Conservation (phyloP, 2,329 filamentous ascomycete genomes). For the Colletotrichum ledebouriae region DNA sequence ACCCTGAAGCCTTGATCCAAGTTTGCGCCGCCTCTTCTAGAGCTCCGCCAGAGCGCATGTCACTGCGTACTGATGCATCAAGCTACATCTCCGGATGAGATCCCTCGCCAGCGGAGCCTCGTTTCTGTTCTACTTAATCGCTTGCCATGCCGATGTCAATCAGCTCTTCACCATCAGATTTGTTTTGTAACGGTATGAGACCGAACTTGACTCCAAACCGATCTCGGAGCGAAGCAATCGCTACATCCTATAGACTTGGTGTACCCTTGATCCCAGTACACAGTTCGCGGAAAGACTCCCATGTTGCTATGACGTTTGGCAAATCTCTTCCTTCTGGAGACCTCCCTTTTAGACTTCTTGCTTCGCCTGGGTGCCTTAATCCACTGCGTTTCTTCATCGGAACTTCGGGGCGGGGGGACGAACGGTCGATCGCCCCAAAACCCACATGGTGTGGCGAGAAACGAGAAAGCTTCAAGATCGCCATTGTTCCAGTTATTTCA, state of each 20-base stretch:
- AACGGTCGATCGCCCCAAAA: background rate
- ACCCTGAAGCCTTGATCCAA: constrained; percentile 3
- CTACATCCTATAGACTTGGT: background rate
- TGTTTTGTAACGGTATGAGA: constrained; percentile 1
- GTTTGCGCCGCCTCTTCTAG: background rate
- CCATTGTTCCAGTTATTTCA: background rate
- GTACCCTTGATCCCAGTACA: constrained; percentile 20
- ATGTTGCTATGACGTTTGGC: constrained; percentile 21
- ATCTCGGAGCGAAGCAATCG: background rate
- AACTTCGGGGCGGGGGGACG: constrained; percentile 11
- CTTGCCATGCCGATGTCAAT: background rate
- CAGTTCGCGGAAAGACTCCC: background rate
- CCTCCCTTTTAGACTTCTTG: background rate
- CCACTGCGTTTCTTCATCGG: constrained; percentile 19
- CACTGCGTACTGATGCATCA: constrained; percentile 21
- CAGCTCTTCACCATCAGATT: background rate
- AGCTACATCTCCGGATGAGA: constrained; percentile 19
- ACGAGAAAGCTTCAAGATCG: constrained; percentile 6
- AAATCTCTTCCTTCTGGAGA: constrained; percentile 4
- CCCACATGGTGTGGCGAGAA: constrained; percentile 5
- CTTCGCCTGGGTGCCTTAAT: constrained; percentile 6
- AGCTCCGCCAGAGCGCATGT: constrained; percentile 16
- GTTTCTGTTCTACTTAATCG: background rate
- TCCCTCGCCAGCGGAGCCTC: constrained; percentile 17
- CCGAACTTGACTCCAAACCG: background rate